These are phyloP conservation scores for Plasmodium inui DNA, from an alignment of 169 alveolate species.

Conservation along the genomic window DNA sequence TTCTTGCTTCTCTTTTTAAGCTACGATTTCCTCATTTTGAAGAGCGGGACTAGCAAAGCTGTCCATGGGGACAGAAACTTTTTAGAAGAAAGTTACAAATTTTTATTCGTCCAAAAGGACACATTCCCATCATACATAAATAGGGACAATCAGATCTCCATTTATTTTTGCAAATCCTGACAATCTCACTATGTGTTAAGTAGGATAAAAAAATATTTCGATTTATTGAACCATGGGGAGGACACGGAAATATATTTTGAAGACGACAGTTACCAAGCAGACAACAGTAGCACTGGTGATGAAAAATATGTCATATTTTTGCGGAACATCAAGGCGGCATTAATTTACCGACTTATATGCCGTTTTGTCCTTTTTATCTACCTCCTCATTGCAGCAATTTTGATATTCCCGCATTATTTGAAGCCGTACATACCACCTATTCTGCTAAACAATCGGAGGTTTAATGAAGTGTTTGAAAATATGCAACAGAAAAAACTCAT, in stretches of 20 bases:
- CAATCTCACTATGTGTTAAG: constrained; percentile 54
- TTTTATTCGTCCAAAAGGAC: constrained; percentile 55
- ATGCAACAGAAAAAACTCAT: constrained; percentile 31
- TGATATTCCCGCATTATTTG: constrained; percentile 25
- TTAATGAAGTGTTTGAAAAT: constrained; percentile 29
- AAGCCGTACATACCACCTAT: constrained; percentile 23
- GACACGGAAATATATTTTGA: constrained; percentile 49
- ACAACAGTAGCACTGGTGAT: background rate
- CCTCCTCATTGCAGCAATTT: constrained; percentile 7
- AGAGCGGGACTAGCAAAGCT: constrained; percentile 3
- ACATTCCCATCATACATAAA: constrained; percentile 42
- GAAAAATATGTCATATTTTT: constrained; percentile 33
- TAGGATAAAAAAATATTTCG: constrained; percentile 45
- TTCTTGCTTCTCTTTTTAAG: constrained; percentile 39
- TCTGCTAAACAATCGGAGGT: constrained; percentile 20
- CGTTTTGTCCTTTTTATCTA: constrained; percentile 13
- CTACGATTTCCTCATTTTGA: constrained; percentile 50
- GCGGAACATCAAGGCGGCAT: constrained; percentile 25
- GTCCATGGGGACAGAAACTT: constrained; percentile 2
- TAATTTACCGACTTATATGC: constrained; percentile 21
- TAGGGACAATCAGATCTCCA: constrained; percentile 48
- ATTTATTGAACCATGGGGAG: constrained; percentile 41
- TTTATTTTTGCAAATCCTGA: constrained; percentile 66
- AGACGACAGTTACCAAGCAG: background rate
- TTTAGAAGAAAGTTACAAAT: constrained; percentile 34